These are phyloP conservation scores for Karstenula rhodostoma DNA, from an alignment of 2,329 filamentous ascomycete species.

Conservation along the genomic window DNA sequence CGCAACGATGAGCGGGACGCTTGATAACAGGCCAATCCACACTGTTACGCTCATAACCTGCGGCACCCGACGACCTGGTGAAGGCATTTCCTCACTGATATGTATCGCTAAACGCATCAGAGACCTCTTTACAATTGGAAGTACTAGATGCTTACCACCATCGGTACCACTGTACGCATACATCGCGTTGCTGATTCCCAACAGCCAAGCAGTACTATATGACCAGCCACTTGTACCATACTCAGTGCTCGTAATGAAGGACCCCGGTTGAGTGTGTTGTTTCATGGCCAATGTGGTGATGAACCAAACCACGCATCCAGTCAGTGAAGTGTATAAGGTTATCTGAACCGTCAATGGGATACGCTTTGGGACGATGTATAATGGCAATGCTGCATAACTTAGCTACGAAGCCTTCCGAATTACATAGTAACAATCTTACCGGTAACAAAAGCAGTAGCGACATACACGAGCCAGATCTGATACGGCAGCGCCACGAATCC, in stretches of 20 bases:
- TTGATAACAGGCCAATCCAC: not conserved
- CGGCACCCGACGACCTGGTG: not conserved
- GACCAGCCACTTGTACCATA: slow-evolving; percentile 13
- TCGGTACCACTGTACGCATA: slow-evolving; percentile 13
- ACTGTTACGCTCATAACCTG: slow-evolving; percentile 1
- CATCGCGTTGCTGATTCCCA: slow-evolving; percentile 11
- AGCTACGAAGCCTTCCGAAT: not conserved
- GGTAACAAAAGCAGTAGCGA: not conserved
- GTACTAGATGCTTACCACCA: not conserved
- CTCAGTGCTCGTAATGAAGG: not conserved
- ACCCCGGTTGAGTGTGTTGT: not conserved
- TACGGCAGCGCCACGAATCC: not conserved
- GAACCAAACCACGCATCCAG: not conserved
- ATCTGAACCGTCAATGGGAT: not conserved
- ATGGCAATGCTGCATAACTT: not conserved
- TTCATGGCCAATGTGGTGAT: not conserved
- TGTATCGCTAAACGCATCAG: not conserved
- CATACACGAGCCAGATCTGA: not conserved
- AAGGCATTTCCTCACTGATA: not conserved
- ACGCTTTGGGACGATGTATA: not conserved
- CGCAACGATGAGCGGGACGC: not conserved
- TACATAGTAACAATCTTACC: not conserved
- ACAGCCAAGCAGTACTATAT: slow-evolving; percentile 3
- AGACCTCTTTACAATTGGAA: no score
- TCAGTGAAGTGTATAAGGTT: not conserved